Evolutionary conservation across 164 flowering plant genomes (phyloP), one percentile per base, ranked within the genome.

Genomic region (Pachysandra terminalis): DNA sequence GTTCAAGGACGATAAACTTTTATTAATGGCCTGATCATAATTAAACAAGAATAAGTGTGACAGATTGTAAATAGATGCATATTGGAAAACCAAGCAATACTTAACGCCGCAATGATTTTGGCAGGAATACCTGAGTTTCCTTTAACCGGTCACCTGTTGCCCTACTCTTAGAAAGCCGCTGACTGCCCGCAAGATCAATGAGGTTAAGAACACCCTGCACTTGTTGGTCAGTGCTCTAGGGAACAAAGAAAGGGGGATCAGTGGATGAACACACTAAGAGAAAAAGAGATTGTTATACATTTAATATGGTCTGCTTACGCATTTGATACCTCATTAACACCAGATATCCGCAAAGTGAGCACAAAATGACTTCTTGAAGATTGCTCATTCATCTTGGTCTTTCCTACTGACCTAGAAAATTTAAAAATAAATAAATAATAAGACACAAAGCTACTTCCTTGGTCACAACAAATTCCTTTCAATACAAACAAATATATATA

Each of bases 361-460:
- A 96, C 98, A 78, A 93, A 90, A 71, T 96, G 99, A 70, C 99
- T 96, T 73, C 98, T 81, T 25, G 99, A 93, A 35, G 99, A 96
- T 48, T 91, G 96, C 69, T 93, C 96, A 70, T 96, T 96, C 98
- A 93, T 96, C 66, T 85, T 89, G 10, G 99, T 96, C 81, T 82
- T 89, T 57, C 97, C 97, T 0, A 96, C 99, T 49, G 99, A 87
- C 74, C 99, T 96, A 68, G 13, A 61, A 32, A 32, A 32, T 3
- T 32, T 32, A 32, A 7, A 32, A 32, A 7, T 32, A 32, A 32
- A 32, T 32, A 32, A 32, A 32, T 7, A n/a, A n/a, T n/a, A n/a
- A n/a, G n/a, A n/a, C n/a, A n/a, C n/a, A n/a, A n/a, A n/a, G n/a
- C n/a, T n/a, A n/a, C n/a, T n/a, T n/a, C n/a, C n/a, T n/a, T n/a